Conservation (phyloP, 257 asterid species). For the Scutellaria baicalensis region DNA sequence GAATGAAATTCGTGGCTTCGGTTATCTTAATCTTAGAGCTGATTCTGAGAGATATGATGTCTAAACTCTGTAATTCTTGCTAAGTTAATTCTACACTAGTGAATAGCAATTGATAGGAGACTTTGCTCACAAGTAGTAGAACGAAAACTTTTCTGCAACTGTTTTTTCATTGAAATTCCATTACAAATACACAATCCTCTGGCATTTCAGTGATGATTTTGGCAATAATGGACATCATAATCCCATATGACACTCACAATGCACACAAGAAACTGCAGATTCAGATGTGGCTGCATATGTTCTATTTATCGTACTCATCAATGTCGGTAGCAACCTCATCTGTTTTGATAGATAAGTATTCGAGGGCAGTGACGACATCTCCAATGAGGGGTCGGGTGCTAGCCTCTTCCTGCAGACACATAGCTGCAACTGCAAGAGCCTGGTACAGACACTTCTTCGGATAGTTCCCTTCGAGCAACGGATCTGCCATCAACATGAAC, state of each 20-base stretch:
- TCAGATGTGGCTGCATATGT: not conserved
- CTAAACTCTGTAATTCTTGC: not conserved
- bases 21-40: constrained; percentile 60
- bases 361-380: constrained; percentile 54
- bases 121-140: no score
- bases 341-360: constrained; percentile 24
- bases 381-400: constrained; percentile 47
- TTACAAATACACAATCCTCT: not conserved
- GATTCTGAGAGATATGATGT: constrained; percentile 52
- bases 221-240: not conserved
- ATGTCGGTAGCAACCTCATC: constrained; percentile 14
- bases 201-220: not conserved
- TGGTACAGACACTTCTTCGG: constrained; percentile 44
- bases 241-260: not conserved
- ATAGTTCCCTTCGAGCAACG: constrained; percentile 44
- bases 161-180: no score
- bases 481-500: constrained; percentile 43
- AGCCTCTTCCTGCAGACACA: constrained; percentile 54
- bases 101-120: no score
- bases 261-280: not conserved
- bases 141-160: not conserved
- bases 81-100: not conserved
- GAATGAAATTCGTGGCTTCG: constrained; percentile 40
- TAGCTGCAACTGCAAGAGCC: constrained; percentile 47
- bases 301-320: not conserved